Base-by-base conservation (phyloP, 2,329 filamentous ascomycete species). In the Lecanicillium sp. region DNA sequence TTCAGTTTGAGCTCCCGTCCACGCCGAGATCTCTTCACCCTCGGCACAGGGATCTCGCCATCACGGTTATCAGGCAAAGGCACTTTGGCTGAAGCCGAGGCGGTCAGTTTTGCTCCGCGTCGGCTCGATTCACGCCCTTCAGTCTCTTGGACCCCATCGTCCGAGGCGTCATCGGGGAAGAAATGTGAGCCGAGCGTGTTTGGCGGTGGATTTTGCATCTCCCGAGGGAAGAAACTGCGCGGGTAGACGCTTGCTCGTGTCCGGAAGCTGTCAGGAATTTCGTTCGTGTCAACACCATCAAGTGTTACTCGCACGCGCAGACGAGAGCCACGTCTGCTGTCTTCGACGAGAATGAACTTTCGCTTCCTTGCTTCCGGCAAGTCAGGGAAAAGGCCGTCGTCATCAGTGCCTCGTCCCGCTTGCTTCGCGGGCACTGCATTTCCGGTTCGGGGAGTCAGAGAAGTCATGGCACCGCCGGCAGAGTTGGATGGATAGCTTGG, bases 311-410 rank as follows among this genome's bases (percentile, higher is more conserved):
- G 86, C 38, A 97, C 90, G 14, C 91, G 84, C 2, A 96, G 83
- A 35, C 90, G 81, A 43, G 81, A 84, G 44, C 85, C 86, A 29
- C 88, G 84, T 53, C 90, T 86, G 44, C 81, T 83, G 64, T 97
- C 91, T 56, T 96, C 90, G 23, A 97, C 90, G 9, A 97, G 79
- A 57, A 97, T 95, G 67, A 97, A 97, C 67, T 96, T 97, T 62
- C 91, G 86, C 61, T 89, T 88, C 71, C 95, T 95, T 44, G 85
- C 83, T 60, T 93, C 89, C 1, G 90, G 90, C 44, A 95, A 78
- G 55, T 93, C 86, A 41, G 89, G 88, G 65, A 96, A 96, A 37
- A 96, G 79, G 41, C 83, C 81, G 14, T 82, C 78, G 20, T 40
- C 37, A 12, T 10, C 32, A 14, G 27, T 9, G 7, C 17, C 14